Evolutionary conservation across 495 filamentous ascomycete genomes (phyloP).

Genomic region (Cryomyces minteri): DNA sequence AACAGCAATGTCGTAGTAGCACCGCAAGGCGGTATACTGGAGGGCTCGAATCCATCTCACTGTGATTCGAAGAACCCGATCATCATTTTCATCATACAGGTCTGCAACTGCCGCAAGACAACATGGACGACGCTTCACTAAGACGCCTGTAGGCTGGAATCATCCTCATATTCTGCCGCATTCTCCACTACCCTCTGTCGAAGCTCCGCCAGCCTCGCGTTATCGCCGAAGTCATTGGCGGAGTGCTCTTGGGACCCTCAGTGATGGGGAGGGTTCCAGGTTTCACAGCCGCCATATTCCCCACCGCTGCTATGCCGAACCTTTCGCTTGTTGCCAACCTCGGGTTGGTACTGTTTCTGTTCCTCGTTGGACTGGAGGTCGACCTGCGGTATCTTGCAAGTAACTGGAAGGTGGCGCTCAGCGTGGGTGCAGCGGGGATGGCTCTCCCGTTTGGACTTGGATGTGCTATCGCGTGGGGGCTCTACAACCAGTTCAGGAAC

Average conservation of each 20-base stretch:
- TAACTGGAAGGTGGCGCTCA: conserved; percentile 74
- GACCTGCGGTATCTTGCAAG: conserved; percentile 67
- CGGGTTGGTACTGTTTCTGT: conserved; percentile 79
- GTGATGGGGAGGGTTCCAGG: conserved; percentile 71
- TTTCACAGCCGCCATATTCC: conserved; percentile 66
- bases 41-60: conserved; percentile 49
- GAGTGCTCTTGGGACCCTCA: conserved; percentile 76
- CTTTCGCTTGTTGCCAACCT: conserved; percentile 76
- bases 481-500: conserved; percentile 60
- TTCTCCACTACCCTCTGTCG: conserved; percentile 70
- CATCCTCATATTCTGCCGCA: conserved; percentile 76
- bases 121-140: background rate
- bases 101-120: conserved; percentile 13
- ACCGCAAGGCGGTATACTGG: conserved; percentile 51
- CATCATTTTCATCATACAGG: conserved; percentile 88
- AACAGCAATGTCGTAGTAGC: conserved; percentile 20
- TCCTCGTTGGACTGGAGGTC: conserved; percentile 83
- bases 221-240: conserved; percentile 90
- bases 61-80: conserved; percentile 76
- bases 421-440: conserved; percentile 78
- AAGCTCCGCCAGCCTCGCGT: conserved; percentile 79
- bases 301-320: conserved; percentile 48
- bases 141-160: conserved; percentile 44
- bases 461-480: conserved; percentile 64
- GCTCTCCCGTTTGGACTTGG: conserved; percentile 54